Base-by-base conservation (phyloP, 495 filamentous ascomycete genomes). In the Niebla homalea region DNA sequence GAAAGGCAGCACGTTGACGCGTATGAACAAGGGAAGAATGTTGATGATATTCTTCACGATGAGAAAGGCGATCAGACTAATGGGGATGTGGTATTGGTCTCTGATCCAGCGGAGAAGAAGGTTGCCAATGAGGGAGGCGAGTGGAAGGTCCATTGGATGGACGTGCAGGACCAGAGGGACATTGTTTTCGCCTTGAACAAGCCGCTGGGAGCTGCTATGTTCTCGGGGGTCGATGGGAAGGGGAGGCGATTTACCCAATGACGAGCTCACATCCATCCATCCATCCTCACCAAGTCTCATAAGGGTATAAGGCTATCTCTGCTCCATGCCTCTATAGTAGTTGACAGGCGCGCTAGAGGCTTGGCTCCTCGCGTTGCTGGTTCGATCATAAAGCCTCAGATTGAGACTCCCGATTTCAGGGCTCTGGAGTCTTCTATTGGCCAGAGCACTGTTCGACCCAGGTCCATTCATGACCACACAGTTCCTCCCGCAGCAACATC, bases 191-290 rank as follows among this genome's bases (percentile, higher is more conserved):
- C 16, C 4, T 1, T 26, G 19, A 26, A 26, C 8, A 45, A 23
- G 11, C 42, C n/a, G 10, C 39, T 53, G 22, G 58, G 65, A 45
- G 49, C 77, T 52, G 32, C 72, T 10, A 60, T 54, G 38, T 59
- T 59, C 42, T 50, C 45, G 15, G 57, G 57, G 1, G 54, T 59
- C 8, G 50, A 59, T 51, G 50, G 50, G 14, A 14, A 46, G 4
- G 57, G 57, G 16, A 48, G 21, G 26, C 12, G 21, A 3, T 19
- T 45, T 20, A 0, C 18, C 19, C 10, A 25, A 26, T 20, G 39
- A 32, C 0, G 29, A 32, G 29, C 29, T 32, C 29, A 32, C 29
- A 10, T 10, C 7, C 7, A 32, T 32, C 29, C 29, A 32, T 32
- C 29, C 0, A 32, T 32, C 29, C 29, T 12, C 29, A 32, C 4